Conservation (phyloP, 495 filamentous ascomycete genomes). For the Baudoinia panamericana region DNA sequence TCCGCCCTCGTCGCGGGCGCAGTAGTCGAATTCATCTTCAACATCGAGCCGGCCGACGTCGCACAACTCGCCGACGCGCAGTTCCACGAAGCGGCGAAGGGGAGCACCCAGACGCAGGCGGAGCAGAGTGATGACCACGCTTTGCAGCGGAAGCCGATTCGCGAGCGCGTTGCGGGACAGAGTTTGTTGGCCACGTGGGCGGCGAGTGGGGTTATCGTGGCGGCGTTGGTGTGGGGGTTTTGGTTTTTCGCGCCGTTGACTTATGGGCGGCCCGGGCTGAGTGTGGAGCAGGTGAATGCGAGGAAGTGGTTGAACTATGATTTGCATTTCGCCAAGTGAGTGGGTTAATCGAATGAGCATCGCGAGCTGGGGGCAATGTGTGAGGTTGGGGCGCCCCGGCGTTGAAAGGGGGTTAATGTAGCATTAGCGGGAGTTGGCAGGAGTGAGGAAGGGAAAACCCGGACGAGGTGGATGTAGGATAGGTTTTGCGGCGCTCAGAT, state of each 20-base stretch:
- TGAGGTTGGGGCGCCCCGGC: too few relatives aligned
- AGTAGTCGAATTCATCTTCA: slow-evolving; percentile 94
- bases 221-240: slow-evolving; percentile 62
- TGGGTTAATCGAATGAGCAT: too few relatives aligned
- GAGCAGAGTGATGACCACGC: neutral
- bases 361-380: too few relatives aligned
- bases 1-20: slow-evolving; percentile 90
- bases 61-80: slow-evolving; percentile 35
- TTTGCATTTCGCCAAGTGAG: slow-evolving; percentile 93
- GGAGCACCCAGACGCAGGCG: slow-evolving; percentile 6
- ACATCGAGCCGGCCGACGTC: slow-evolving; percentile 54
- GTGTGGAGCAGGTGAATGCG: slow-evolving; percentile 61
- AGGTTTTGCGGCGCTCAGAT: too few relatives aligned
- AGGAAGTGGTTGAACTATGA: slow-evolving; percentile 96
- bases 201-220: slow-evolving; percentile 56
- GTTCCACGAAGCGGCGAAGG: slow-evolving; percentile 38
- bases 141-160: slow-evolving; percentile 41
- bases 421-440: too few relatives aligned
- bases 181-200: slow-evolving; percentile 67
- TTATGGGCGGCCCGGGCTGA: slow-evolving; percentile 88
- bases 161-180: slow-evolving; percentile 68
- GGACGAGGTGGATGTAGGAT: too few relatives aligned
- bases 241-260: slow-evolving; percentile 89
- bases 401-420: too few relatives aligned
- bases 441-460: too few relatives aligned